phyloP scores from a whole-genome alignment of 352 stramenopile species.

The Achlya hypogyna region DNA sequence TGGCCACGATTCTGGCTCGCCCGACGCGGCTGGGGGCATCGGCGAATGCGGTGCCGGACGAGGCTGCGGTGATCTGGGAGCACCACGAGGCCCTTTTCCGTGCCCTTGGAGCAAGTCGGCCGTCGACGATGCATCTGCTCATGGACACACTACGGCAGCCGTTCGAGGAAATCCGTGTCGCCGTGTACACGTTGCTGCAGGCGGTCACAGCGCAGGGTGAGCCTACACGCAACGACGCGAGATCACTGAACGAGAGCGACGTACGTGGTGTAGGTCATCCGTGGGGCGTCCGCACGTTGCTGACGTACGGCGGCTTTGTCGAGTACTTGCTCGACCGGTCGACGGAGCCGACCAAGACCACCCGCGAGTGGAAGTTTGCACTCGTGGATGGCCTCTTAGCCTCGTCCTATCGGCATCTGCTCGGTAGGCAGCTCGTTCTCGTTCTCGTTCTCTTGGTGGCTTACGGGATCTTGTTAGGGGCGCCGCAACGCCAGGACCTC shows the following conservation, averaged over 20 bases:
- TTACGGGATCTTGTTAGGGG: not conserved
- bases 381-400: conserved; percentile 65
- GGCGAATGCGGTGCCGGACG: conserved; percentile 29
- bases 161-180: conserved; percentile 72
- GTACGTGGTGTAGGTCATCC: conserved; percentile 46
- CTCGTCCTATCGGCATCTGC: conserved; percentile 47
- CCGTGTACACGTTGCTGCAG: conserved; percentile 64
- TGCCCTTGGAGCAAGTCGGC: conserved; percentile 31
- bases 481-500: not conserved
- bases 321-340: conserved; percentile 75
- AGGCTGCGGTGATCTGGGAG: conserved; percentile 58
- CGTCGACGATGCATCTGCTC: conserved; percentile 35
- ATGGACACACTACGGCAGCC: conserved; percentile 77
- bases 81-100: conserved; percentile 58
- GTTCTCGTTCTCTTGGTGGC: not conserved
- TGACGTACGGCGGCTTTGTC: conserved; percentile 73
- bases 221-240: not conserved
- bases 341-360: conserved; percentile 76
- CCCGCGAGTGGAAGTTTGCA: conserved; percentile 83
- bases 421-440: conserved; percentile 36
- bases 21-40: conserved; percentile 36
- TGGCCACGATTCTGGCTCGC: conserved; percentile 46
- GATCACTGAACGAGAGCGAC: not conserved
- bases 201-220: conserved; percentile 59
- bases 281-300: conserved; percentile 55